Evolutionary conservation across 345 rosid genomes (phyloP).

Genomic region (Pistacia vera): DNA sequence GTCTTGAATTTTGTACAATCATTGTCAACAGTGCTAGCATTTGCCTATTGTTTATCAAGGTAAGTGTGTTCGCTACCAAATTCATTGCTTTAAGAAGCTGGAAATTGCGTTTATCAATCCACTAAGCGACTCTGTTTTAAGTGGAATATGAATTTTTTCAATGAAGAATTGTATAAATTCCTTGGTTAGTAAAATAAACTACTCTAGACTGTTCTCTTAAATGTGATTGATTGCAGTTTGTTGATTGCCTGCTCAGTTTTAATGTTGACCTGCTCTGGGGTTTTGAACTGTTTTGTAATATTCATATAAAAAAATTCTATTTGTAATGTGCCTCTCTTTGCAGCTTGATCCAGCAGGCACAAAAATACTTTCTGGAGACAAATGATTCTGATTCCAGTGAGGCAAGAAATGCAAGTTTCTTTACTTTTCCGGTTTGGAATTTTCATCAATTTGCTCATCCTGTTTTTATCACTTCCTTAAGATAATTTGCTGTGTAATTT

Average conservation of each 20-base stretch:
- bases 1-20: slow-evolving; percentile 71
- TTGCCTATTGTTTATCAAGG: slow-evolving; percentile 90
- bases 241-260: slow-evolving; percentile 3
- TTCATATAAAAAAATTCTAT: too few relatives aligned
- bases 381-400: slow-evolving; percentile 60
- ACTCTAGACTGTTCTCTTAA: background rate
- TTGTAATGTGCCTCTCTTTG: slow-evolving; percentile 14
- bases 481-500: background rate
- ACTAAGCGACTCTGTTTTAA: background rate
- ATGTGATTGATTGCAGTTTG: background rate
- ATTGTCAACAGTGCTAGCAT: slow-evolving; percentile 77
- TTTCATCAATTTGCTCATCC: slow-evolving; percentile 11
- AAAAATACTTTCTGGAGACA: slow-evolving; percentile 57
- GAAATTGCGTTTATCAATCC: background rate
- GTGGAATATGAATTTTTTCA: background rate
- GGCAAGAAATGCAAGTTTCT: slow-evolving; percentile 66
- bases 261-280: slow-evolving; percentile 13
- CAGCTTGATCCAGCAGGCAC: slow-evolving; percentile 81
- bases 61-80: slow-evolving; percentile 30
- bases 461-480: background rate
- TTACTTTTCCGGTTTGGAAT: background rate
- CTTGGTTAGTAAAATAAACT: background rate
- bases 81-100: background rate
- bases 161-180: background rate
- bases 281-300: slow-evolving; percentile 11